Percentiles rank a stretch among this genome's conserved stretches.
Conservation (phyloP, 768 basidiomycete genomes). For the Tylopilus vinaceipallidus region DNA sequence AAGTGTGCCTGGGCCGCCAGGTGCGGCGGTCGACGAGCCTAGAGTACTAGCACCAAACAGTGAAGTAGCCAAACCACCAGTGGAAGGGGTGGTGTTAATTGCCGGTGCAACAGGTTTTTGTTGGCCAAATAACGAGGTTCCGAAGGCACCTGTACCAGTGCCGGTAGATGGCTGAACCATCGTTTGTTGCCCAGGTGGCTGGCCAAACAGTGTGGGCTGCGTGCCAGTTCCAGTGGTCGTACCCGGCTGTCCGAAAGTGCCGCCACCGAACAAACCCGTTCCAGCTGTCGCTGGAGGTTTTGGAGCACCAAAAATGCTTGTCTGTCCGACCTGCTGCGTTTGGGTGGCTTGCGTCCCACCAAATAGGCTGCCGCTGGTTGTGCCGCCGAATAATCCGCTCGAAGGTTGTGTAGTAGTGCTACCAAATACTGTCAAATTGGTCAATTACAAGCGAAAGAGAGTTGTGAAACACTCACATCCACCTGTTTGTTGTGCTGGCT, state of each 20-base stretch:
- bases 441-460: constrained; percentile 8
- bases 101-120: constrained; percentile 49
- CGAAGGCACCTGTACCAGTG: constrained; percentile 33
- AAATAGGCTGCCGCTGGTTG: constrained; percentile 35
- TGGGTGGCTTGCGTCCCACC: constrained; percentile 35
- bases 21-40: constrained; percentile 39
- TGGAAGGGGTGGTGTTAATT: constrained; percentile 44
- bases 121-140: constrained; percentile 47
- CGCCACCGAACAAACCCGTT: constrained; percentile 49
- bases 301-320: constrained; percentile 27
- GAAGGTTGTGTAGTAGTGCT: constrained; percentile 28
- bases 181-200: constrained; percentile 43
- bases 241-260: constrained; percentile 43
- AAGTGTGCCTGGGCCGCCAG: constrained; percentile 57
- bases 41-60: constrained; percentile 40
- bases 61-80: constrained; percentile 35
- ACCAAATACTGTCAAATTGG: constrained; percentile 35
- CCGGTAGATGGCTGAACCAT: constrained; percentile 37
- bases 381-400: constrained; percentile 38
- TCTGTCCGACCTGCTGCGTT: constrained; percentile 36
- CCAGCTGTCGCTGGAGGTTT: constrained; percentile 35
- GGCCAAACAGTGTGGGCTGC: constrained; percentile 49
- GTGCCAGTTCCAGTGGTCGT: constrained; percentile 30
- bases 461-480: constrained; percentile 30
- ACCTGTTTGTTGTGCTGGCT: constrained; percentile 38